phyloP scores from a whole-genome alignment of 805 yeast genomes.

The Metschnikowia bowlesiae region DNA sequence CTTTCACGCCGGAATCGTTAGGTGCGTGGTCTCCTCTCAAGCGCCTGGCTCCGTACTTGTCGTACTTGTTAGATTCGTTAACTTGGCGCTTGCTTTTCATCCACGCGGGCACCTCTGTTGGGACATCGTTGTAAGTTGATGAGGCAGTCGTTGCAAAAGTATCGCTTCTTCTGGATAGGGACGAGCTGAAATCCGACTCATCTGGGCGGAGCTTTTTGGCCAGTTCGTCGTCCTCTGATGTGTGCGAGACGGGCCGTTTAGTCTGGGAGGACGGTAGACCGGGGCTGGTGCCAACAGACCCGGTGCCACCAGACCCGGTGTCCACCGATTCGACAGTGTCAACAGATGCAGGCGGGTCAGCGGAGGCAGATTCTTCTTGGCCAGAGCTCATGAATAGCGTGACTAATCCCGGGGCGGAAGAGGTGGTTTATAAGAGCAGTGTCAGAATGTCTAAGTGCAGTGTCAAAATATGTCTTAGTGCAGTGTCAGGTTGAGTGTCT shows the following conservation, averaged over 20 bases:
- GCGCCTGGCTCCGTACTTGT: conserved; percentile 30
- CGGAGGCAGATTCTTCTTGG: background rate
- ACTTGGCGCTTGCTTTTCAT: conserved; percentile 24
- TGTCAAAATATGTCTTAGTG: background rate
- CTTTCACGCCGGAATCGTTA: background rate
- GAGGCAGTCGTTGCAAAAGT: conserved; percentile 1
- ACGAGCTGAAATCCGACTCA: conserved; percentile 11
- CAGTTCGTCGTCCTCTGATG: background rate
- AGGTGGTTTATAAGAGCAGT: no score
- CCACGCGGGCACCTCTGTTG: conserved; percentile 35
- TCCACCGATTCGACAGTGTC: background rate
- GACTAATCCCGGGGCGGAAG: no score
- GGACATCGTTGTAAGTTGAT: conserved; percentile 26
- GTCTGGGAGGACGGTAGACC: background rate
- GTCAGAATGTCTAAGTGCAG: no score
- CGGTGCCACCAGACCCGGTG: background rate
- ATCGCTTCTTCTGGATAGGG: conserved; percentile 14
- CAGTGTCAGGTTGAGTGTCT: background rate
- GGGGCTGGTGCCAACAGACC: background rate
- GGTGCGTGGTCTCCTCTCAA: conserved; percentile 1
- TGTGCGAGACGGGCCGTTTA: background rate
- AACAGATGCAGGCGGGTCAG: background rate
- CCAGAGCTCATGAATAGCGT: background rate
- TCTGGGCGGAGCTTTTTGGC: conserved; percentile 1
- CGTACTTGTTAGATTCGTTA: conserved; percentile 30